Evolutionary conservation across 257 asterid species (phyloP), one percentile per base, ranked within the genome.

Genomic region (Thymus quinquecostatus): DNA sequence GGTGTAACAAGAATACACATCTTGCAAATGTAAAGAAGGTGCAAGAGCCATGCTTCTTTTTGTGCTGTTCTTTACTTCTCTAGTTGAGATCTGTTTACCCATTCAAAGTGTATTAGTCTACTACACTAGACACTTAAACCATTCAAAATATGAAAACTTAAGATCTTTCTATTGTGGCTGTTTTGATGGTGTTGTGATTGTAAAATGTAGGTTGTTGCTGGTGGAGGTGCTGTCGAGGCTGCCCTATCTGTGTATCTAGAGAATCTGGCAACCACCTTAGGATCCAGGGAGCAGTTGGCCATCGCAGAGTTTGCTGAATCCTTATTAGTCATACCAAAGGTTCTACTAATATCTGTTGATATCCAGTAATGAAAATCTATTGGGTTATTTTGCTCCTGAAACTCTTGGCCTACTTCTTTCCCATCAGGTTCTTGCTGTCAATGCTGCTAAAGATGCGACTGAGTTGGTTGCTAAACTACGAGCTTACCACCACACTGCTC

Each of bases 161-260:
- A 53, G 14, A 7, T 2, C 36, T n/a, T 27, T 9, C 60, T 66
- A 34, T 60, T 4, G 32, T 44, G 3, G 8, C 11, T 44, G 71
- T 47, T 54, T 70, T 67, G 49, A 47, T 62, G 14, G 4, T 82
- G 36, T 78, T 68, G 62, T 32, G 51, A 68, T 54, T 77, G 21
- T 60, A 54, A 28, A 50, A 70, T 79, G 47, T 76, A 91, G 99
- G 97, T 94, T 13, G 97, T 91, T 70, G 97, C 98, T 73, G 98
- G 97, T 34, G 98, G 98, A 69, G 97, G 98, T 77, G 98, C 98
- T 10, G 97, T 85, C 78, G 98, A 94, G 82, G 96, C 97, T 65
- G 96, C 97, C 75, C 79, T 91, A 47, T 94, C 92, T 50, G 97
- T 91, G 27, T 91, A 94, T 78, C 88, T 93, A 82, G 96, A 89